These are phyloP conservation scores for Monilinia fructigena DNA, from an alignment of 2,329 filamentous ascomycete genomes.

Conservation along the genomic window DNA sequence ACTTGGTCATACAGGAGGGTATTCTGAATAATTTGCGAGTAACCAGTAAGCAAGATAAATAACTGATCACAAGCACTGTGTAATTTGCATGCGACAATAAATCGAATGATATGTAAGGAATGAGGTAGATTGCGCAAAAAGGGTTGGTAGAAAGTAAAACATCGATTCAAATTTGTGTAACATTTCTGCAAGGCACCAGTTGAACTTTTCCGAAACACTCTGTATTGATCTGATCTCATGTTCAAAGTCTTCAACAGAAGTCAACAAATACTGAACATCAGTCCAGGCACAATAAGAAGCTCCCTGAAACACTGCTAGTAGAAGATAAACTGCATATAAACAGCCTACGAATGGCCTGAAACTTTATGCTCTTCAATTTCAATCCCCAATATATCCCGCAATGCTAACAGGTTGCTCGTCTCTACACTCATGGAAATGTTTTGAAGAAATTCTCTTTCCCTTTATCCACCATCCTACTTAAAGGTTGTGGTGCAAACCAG, in stretches of 20 bases:
- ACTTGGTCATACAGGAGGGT: neutral
- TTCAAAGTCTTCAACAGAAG: neutral
- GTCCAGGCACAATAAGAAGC: neutral
- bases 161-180: conserved; percentile 11
- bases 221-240: neutral
- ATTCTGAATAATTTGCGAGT: neutral
- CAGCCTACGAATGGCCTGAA: neutral
- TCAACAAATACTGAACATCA: neutral
- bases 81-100: neutral
- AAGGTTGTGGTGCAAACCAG: conserved; percentile 37
- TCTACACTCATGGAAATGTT: conserved; percentile 28
- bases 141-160: neutral
- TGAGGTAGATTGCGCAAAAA: neutral
- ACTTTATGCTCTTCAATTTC: neutral
- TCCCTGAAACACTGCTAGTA: neutral
- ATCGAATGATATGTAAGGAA: conserved; percentile 16
- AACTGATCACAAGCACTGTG: neutral
- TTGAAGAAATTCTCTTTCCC: conserved; percentile 39
- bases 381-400: neutral
- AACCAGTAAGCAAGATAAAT: neutral
- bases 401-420: neutral
- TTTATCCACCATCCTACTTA: conserved; percentile 38
- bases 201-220: neutral
- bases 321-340: neutral
- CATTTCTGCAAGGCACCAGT: conserved; percentile 9